Evolutionary conservation across 2,329 filamentous ascomycete genomes (phyloP), one percentile per base, ranked within the genome.

Genomic region (Arthroderma sp.): DNA sequence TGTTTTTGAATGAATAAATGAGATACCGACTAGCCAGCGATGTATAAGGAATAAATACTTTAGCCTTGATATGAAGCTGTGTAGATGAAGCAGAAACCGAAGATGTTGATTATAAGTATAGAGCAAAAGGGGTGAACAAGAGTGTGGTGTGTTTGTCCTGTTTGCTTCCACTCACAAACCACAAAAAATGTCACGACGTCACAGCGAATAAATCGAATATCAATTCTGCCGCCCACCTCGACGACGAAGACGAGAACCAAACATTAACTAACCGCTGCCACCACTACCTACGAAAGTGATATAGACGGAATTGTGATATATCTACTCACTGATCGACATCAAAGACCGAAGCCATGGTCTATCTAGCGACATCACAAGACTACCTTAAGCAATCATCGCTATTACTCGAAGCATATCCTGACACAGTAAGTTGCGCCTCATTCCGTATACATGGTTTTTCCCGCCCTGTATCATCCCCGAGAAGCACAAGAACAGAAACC

Each of bases 371-470:
- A 58, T 87, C 87, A 72, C 85, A 95, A 73, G 86, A 91, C 75
- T 98, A 90, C 87, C 87, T 96, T 64, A 84, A 86, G 66, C 87
- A 96, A 73, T 95, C 91, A 13, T 78, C 84, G 17, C 82, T 91
- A 60, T 84, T 98, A 58, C 78, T 98, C 56, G 82, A 93, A 74
- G 91, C 93, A 57, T 84, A 88, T 52, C 93, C 93, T 2, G 82
- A 81, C 35, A 90, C 87, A 41, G 91, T 95, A 81, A 62, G 82
- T 75, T 31, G 55, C 53, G 41, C 47, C 54, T 17, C 15, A 15
- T 33, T 31, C 17, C 8, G 23, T 43, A 49, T 41, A 28, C 47
- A 38, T 9, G 19, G 1, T 11, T 1, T 23, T 9, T 4, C 9
- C 9, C 11, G 23, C 15, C 19, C 1, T 43, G 2, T 19, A 43